Evolutionary conservation across 2,329 filamentous ascomycete genomes (phyloP).

Genomic region (Lachnellula subtilissima): DNA sequence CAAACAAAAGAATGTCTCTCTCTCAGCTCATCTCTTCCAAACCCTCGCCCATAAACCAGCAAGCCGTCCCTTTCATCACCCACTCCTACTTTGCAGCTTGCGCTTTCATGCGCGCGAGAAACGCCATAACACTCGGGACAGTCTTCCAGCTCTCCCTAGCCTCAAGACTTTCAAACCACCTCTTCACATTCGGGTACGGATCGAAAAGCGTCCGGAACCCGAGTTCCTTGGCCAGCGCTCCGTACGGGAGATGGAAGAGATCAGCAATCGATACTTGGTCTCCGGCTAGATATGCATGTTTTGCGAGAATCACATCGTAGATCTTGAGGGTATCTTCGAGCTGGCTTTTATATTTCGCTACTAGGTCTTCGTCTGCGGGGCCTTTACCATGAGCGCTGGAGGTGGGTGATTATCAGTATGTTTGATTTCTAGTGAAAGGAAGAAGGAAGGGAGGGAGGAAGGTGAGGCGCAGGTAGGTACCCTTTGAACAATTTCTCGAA

Average conservation of each 20-base stretch:
- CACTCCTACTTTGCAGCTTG: not conserved
- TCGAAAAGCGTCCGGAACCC: slow-evolving; percentile 16
- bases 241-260: slow-evolving; percentile 27
- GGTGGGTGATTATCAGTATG: not conserved
- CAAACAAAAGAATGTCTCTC: no score
- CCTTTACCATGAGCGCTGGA: slow-evolving; percentile 9
- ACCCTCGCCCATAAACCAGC: not conserved
- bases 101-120: not conserved
- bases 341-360: slow-evolving; percentile 5
- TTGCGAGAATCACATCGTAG: slow-evolving; percentile 26
- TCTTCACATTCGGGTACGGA: slow-evolving; percentile 19
- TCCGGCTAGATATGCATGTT: slow-evolving; percentile 26
- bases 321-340: slow-evolving; percentile 20
- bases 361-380: slow-evolving; percentile 11
- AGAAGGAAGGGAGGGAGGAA: not conserved
- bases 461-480: slow-evolving; percentile 2
- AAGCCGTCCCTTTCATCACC: not conserved
- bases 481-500: slow-evolving; percentile 21
- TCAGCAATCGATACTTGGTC: slow-evolving; percentile 27
- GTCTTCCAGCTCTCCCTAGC: slow-evolving; percentile 21
- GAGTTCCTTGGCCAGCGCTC: slow-evolving; percentile 10
- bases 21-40: no score
- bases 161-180: slow-evolving; percentile 19
- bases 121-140: not conserved
- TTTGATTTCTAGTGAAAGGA: not conserved